Evolutionary conservation across 2,329 filamentous ascomycete genomes (phyloP).

Genomic region (Penicillium sclerotigenum): DNA sequence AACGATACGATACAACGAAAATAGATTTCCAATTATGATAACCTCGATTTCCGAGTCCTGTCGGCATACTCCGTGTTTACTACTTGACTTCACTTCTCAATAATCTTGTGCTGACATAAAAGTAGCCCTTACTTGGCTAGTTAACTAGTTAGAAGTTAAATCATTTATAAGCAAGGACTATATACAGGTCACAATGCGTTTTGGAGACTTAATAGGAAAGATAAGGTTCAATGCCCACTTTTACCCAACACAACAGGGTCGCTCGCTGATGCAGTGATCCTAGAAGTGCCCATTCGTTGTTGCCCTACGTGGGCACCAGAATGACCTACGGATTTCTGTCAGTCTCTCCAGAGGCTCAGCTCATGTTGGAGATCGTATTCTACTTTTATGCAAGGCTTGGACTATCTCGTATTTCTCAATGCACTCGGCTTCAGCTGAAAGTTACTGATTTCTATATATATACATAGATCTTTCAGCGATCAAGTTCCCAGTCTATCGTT

Average conservation of each 20-base stretch:
- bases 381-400: not conserved
- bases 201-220: not conserved
- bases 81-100: not conserved
- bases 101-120: not conserved
- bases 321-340: not conserved
- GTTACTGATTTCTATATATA: not conserved
- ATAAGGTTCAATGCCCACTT: constrained; percentile 3
- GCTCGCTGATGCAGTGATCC: not conserved
- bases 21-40: not conserved
- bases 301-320: not conserved
- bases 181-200: no score
- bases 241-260: not conserved
- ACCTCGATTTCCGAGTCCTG: not conserved
- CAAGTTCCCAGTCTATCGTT: not conserved
- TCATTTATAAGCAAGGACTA: not conserved
- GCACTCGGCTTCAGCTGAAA: not conserved
- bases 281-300: not conserved
- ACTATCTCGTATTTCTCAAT: constrained; percentile 9
- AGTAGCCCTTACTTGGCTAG: no score
- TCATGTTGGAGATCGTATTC: not conserved
- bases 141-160: not conserved
- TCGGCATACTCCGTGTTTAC: not conserved
- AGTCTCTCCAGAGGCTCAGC: constrained; percentile 5
- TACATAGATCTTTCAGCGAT: not conserved
- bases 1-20: not conserved